Evolutionary conservation across 1,284 basidiomycete species (phyloP).

Genomic region (Tranzscheliella williamsii): DNA sequence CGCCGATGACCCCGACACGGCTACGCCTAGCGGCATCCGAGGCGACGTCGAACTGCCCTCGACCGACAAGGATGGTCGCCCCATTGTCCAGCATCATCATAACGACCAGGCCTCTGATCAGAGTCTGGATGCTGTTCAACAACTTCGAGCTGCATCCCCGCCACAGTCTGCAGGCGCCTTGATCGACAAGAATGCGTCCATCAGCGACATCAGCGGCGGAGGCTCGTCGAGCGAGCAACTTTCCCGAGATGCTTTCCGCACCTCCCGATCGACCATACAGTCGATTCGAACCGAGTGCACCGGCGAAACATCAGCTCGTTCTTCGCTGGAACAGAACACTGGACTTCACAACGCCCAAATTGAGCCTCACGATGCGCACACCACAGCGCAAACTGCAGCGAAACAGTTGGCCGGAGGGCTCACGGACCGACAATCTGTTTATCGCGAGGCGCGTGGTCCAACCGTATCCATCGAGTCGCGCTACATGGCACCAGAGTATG

Average conservation of each 20-base stretch:
- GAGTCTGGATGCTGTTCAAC: neutral
- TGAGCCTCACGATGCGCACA: conserved; percentile 11
- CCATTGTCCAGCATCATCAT: neutral
- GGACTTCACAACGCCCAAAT: neutral
- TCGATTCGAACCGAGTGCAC: conserved; percentile 41
- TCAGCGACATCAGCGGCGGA: conserved; percentile 16
- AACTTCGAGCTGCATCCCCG: neutral
- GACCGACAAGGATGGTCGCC: neutral
- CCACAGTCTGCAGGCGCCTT: neutral
- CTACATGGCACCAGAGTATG: conserved; percentile 48
- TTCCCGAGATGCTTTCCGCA: conserved; percentile 21
- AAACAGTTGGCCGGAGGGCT: conserved; percentile 22
- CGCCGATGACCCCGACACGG: conserved; percentile 7
- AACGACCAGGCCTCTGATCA: neutral
- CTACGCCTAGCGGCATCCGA: conserved; percentile 1
- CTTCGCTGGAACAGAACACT: conserved; percentile 40
- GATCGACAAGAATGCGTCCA: conserved; percentile 6
- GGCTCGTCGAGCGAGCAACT: conserved; percentile 25
- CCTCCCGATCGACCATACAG: conserved; percentile 36
- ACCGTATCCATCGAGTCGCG: conserved; percentile 23
- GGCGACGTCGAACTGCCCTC: neutral
- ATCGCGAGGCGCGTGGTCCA: conserved; percentile 17
- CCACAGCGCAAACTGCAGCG: conserved; percentile 24
- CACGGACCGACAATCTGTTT: conserved; percentile 28
- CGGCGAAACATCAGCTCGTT: conserved; percentile 44